Conservation (phyloP, 208 protist species). For the Leishmania tarentolae region DNA sequence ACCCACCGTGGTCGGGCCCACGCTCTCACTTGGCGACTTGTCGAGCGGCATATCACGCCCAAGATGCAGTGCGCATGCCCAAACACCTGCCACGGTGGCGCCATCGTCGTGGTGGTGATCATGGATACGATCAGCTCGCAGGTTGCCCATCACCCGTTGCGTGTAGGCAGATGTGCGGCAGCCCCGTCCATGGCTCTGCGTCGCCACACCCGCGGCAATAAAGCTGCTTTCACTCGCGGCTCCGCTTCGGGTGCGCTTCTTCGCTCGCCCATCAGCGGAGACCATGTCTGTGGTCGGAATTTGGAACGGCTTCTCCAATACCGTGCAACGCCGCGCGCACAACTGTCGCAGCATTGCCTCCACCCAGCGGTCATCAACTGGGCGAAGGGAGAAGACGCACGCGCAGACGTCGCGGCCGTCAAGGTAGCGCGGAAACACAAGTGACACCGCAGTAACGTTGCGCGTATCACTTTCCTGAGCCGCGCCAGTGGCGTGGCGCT, state of each 20-base stretch:
- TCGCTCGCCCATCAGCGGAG: not conserved
- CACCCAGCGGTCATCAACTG: slow-evolving; percentile 6
- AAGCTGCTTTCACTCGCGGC: not conserved
- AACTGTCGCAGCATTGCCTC: slow-evolving; percentile 1
- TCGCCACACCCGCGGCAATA: not conserved
- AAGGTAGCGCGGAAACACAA: slow-evolving; percentile 12
- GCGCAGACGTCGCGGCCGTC: slow-evolving; percentile 2
- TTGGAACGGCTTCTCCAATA: not conserved
- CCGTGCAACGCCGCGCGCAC: not conserved
- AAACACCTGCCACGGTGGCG: not conserved
- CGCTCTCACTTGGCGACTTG: not conserved
- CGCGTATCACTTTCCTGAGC: not conserved
- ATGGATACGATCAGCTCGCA: not conserved
- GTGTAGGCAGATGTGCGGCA: not conserved
- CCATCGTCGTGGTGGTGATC: too few species aligned
- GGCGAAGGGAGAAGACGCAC: slow-evolving; percentile 4
- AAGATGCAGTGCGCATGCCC: slow-evolving; percentile 5
- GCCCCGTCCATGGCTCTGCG: not conserved
- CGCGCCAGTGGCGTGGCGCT: not conserved
- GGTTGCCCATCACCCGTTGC: not conserved
- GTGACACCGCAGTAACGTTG: not conserved
- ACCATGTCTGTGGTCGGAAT: not conserved
- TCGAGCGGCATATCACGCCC: not conserved
- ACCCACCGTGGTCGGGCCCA: not conserved
- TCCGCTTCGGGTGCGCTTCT: not conserved